A percentile compares a stretch with the other conserved stretches of the same genome.
Evolutionary conservation across 345 rosid species (phyloP).

Genomic region (Raphanus raphanistrum): DNA sequence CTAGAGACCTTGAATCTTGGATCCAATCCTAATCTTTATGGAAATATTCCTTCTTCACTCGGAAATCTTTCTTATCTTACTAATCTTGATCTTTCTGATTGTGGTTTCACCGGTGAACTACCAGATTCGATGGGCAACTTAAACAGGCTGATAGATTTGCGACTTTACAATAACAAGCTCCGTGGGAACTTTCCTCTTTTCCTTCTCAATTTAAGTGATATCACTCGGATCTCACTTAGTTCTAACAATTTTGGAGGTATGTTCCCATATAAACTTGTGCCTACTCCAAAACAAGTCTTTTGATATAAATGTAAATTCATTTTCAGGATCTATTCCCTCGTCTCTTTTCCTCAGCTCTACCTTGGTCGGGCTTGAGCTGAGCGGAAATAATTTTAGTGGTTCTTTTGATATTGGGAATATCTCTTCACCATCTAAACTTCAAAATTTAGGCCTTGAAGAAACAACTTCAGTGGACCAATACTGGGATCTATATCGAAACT

Average conservation of each 20-base stretch:
- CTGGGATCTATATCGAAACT: not conserved
- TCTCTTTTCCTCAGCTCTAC: not conserved
- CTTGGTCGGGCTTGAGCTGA: not conserved
- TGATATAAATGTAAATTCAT: not conserved
- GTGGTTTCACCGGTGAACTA: not conserved
- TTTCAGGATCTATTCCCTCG: not conserved
- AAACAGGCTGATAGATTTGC: not conserved
- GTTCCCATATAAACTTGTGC: not conserved
- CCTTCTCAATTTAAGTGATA: not conserved
- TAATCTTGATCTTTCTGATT: not conserved
- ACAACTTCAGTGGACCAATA: not conserved
- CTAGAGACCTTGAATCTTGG: not conserved
- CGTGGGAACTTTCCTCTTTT: not conserved
- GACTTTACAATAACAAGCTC: not conserved
- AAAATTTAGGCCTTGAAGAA: not conserved
- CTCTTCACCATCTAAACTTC: too few species aligned
- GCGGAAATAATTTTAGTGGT: too few species aligned
- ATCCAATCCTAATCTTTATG: not conserved
- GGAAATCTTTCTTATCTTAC: not conserved
- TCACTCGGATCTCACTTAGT: not conserved
- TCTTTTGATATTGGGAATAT: too few species aligned
- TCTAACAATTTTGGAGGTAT: not conserved
- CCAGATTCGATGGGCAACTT: not conserved
- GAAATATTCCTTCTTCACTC: not conserved
- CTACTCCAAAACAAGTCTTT: too few species aligned